A percentile compares a stretch with the other conserved stretches of the same genome.
Evolutionary conservation across 192 early-diverging fungal species (phyloP).

Genomic region (Helicostylum pulchrum): DNA sequence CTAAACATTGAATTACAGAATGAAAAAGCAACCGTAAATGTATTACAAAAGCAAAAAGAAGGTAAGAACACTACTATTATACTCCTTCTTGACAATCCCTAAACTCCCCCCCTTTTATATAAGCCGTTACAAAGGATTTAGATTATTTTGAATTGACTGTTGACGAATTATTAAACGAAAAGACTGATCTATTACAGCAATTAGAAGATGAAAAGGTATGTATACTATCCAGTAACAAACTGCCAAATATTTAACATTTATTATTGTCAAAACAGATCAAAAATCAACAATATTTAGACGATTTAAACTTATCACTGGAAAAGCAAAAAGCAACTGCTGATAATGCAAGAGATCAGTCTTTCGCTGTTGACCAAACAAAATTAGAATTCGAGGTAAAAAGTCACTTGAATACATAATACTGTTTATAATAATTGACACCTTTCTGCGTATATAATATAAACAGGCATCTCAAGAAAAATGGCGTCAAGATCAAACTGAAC

Average conservation of each 20-base stretch:
- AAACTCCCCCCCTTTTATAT: background rate
- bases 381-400: conserved; percentile 10
- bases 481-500: background rate
- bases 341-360: conserved; percentile 24
- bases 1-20: conserved; percentile 9
- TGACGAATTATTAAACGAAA: conserved; percentile 29
- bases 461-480: background rate
- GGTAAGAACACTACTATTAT: conserved; percentile 6
- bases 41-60: conserved; percentile 34
- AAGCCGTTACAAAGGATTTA: conserved; percentile 33
- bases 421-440: too few relatives aligned
- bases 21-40: conserved; percentile 16
- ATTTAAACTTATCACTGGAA: conserved; percentile 33
- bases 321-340: conserved; percentile 26
- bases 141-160: conserved; percentile 34
- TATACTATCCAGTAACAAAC: too few relatives aligned
- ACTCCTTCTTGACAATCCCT: background rate
- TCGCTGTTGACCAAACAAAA: conserved; percentile 15
- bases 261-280: conserved; percentile 11
- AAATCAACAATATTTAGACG: conserved; percentile 20
- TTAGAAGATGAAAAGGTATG: conserved; percentile 35
- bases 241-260: too few relatives aligned
- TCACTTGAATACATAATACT: background rate
- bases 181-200: conserved; percentile 15
- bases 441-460: background rate